A percentile compares a stretch with the other conserved stretches of the same genome.
Evolutionary conservation across 768 basidiomycete species (phyloP).

Genomic region (Pisolithus albus): DNA sequence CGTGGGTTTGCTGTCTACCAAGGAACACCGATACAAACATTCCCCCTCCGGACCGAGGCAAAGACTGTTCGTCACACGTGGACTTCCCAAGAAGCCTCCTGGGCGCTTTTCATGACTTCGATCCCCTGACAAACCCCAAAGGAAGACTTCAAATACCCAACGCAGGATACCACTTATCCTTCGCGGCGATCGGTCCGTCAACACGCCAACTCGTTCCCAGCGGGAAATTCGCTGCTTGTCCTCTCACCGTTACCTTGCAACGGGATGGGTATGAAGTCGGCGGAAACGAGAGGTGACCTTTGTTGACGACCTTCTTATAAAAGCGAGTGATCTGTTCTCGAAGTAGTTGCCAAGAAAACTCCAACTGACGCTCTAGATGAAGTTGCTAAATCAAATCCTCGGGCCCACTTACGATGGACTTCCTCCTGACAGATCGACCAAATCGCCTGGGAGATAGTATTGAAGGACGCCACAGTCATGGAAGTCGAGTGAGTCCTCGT

Average conservation of each 20-base stretch:
- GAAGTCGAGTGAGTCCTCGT: slow-evolving; percentile 47
- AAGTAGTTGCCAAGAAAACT: slow-evolving; percentile 58
- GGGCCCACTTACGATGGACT: neutral
- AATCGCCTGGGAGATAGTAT: slow-evolving; percentile 62
- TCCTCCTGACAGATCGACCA: slow-evolving; percentile 41
- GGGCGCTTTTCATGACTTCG: neutral
- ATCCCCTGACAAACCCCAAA: slow-evolving; percentile 2
- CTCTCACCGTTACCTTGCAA: slow-evolving; percentile 58
- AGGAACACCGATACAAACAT: neutral
- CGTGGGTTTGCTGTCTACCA: slow-evolving; percentile 9
- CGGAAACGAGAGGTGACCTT: slow-evolving; percentile 60
- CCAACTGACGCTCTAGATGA: slow-evolving; percentile 54
- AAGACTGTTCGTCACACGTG: slow-evolving; percentile 11
- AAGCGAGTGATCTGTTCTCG: slow-evolving; percentile 40
- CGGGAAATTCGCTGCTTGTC: slow-evolving; percentile 33
- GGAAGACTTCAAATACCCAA: slow-evolving; percentile 5
- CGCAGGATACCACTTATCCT: slow-evolving; percentile 33
- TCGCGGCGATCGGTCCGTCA: slow-evolving; percentile 38
- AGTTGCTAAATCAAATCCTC: slow-evolving; percentile 25
- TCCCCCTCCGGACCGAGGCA: slow-evolving; percentile 4
- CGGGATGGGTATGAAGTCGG: slow-evolving; percentile 63
- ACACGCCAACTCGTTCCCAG: slow-evolving; percentile 40
- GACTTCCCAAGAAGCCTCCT: slow-evolving; percentile 12
- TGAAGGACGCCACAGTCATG: slow-evolving; percentile 70
- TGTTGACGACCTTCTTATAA: slow-evolving; percentile 56